Conservation (phyloP, 371 early-diverging fungal genomes). For the Syncephalastrum contaminatum region DNA sequence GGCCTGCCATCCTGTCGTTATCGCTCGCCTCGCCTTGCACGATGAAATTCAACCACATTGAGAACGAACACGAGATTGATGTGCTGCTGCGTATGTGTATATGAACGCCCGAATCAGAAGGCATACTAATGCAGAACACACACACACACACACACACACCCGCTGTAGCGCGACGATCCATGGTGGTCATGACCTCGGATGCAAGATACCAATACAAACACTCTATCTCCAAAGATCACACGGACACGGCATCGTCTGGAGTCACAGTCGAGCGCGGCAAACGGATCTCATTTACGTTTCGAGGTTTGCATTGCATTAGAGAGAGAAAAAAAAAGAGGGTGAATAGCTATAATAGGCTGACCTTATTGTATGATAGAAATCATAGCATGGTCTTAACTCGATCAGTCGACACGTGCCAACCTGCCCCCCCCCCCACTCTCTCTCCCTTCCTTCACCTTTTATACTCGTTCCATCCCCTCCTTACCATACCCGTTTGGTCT, state of each 20-base stretch:
- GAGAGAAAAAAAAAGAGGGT: no score
- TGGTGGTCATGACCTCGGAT: slow-evolving; percentile 63
- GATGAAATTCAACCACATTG: slow-evolving; percentile 60
- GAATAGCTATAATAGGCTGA: no score
- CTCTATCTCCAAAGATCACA: slow-evolving; percentile 62
- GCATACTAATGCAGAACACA: neutral
- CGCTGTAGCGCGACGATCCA: slow-evolving; percentile 55
- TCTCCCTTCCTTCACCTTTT: no score
- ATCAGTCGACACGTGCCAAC: no score
- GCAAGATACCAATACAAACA: slow-evolving; percentile 68
- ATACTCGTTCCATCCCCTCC: no score
- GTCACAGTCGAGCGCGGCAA: slow-evolving; percentile 30
- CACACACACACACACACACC: no score
- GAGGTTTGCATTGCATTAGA: slow-evolving; percentile 9
- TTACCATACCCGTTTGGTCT: no score
- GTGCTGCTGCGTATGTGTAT: slow-evolving; percentile 49
- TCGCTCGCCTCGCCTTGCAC: slow-evolving; percentile 68
- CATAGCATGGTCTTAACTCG: slow-evolving; percentile 20
- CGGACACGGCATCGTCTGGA: slow-evolving; percentile 37
- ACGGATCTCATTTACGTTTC: slow-evolving; percentile 47
- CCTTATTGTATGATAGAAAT: slow-evolving; percentile 14
- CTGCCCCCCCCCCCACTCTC: no score
- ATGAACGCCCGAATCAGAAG: neutral
- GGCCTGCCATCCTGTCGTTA: slow-evolving; percentile 61
- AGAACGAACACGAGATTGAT: slow-evolving; percentile 25